A percentile compares a stretch with the other conserved stretches of the same genome.
phyloP scores from a whole-genome alignment of 306 rosid species.

The Malus fusca region DNA sequence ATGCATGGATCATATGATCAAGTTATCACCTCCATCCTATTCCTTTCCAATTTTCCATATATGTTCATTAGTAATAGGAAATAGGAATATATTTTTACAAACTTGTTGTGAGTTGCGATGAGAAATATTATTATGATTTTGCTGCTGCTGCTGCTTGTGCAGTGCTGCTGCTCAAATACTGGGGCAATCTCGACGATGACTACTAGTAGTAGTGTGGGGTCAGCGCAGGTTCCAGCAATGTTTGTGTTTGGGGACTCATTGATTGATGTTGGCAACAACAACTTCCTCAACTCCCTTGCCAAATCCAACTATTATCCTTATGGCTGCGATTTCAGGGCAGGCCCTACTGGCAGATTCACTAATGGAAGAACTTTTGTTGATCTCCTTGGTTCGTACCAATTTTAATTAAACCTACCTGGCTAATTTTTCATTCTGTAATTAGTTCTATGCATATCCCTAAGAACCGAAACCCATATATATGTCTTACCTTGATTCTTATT shows the following conservation, averaged over 20 bases:
- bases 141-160: background rate
- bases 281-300: constrained; percentile 41
- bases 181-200: background rate
- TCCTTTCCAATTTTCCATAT: background rate
- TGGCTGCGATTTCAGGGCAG: constrained; percentile 53
- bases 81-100: too few relatives aligned
- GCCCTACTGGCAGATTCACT: constrained; percentile 75
- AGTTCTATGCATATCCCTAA: too few relatives aligned
- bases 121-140: background rate
- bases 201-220: background rate
- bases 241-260: constrained; percentile 84
- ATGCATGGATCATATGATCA: background rate
- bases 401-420: too few relatives aligned
- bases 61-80: too few relatives aligned
- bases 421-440: too few relatives aligned
- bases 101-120: background rate
- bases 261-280: constrained; percentile 85
- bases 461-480: too few relatives aligned
- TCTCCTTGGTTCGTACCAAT: constrained; percentile 41
- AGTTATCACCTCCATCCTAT: background rate
- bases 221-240: constrained; percentile 55
- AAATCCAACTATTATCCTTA: constrained; percentile 67
- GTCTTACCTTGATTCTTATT: too few relatives aligned
- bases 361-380: constrained; percentile 65
- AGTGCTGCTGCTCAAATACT: background rate